These are phyloP conservation scores for Lojkania enalia DNA, from an alignment of 2,329 filamentous ascomycete species.

Conservation along the genomic window DNA sequence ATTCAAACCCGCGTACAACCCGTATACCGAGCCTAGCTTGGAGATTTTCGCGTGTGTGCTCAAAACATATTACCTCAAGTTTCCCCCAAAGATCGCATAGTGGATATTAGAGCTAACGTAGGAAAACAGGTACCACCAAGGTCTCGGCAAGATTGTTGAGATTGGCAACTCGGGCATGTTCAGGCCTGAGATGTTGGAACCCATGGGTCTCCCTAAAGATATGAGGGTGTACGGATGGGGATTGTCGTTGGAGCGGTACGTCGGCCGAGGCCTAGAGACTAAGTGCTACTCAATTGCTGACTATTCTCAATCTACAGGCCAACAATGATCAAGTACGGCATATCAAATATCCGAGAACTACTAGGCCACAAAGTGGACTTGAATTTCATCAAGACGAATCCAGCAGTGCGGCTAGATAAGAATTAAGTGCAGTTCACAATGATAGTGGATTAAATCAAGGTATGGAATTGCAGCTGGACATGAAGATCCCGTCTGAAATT, in stretches of 20 bases:
- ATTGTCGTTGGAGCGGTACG: slow-evolving; percentile 84
- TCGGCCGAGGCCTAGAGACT: too few relatives aligned
- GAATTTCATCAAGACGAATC: slow-evolving; percentile 87
- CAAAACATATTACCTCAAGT: slow-evolving; percentile 60
- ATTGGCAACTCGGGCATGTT: slow-evolving; percentile 99
- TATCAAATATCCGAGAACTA: slow-evolving; percentile 85
- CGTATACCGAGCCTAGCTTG: slow-evolving; percentile 68
- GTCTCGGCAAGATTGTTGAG: slow-evolving; percentile 76
- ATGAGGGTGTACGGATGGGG: slow-evolving; percentile 95
- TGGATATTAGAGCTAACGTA: too few relatives aligned
- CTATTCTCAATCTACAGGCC: too few relatives aligned
- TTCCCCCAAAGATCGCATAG: slow-evolving; percentile 99
- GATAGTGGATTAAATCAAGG: too few relatives aligned
- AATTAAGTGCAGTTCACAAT: too few relatives aligned
- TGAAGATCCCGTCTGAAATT: too few relatives aligned
- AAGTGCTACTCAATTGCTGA: too few relatives aligned
- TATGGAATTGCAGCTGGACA: too few relatives aligned
- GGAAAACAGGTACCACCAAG: slow-evolving; percentile 88
- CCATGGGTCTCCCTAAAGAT: slow-evolving; percentile 90
- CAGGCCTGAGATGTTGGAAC: slow-evolving; percentile 92
- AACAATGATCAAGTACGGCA: slow-evolving; percentile 90
- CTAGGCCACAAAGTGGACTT: slow-evolving; percentile 95
- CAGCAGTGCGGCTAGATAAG: slow-evolving; percentile 87
- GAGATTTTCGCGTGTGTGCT: too few relatives aligned
- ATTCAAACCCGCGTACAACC: slow-evolving; percentile 96